phyloP scores from a whole-genome alignment of 192 early-diverging fungal species.

The Podila minutissima region DNA sequence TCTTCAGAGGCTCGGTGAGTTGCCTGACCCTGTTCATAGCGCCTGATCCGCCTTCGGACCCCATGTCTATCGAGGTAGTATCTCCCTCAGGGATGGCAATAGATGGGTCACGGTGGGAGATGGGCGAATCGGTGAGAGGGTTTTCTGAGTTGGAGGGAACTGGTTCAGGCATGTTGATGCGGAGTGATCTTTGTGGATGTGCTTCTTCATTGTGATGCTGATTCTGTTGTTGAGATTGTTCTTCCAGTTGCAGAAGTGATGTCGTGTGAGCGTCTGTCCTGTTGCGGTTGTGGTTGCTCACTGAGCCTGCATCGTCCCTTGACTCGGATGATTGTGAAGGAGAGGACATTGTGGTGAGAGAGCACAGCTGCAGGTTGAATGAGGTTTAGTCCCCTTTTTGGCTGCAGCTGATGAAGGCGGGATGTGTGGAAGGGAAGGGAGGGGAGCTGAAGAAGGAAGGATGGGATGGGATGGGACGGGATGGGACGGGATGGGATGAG shows the following conservation, averaged over 20 bases:
- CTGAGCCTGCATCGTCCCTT: no score
- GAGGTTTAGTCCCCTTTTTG: no score
- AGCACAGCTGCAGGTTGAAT: no score
- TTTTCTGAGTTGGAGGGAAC: neutral
- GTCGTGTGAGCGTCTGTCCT: no score
- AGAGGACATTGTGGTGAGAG: neutral
- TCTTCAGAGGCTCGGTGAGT: constrained; percentile 5
- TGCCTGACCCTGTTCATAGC: neutral
- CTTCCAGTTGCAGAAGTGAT: neutral
- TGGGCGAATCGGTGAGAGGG: neutral
- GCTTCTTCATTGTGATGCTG: neutral
- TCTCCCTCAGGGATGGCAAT: neutral
- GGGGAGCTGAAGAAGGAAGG: neutral
- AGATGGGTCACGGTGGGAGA: neutral
- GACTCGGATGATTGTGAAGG: neutral
- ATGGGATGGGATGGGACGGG: neutral
- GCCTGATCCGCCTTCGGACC: neutral
- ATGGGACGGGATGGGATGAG: neutral
- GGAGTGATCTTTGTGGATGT: neutral
- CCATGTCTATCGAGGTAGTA: neutral
- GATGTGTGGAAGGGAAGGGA: neutral
- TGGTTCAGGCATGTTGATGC: constrained; percentile 1
- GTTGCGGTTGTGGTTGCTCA: no score
- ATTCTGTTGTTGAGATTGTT: neutral
- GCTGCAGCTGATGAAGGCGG: neutral